A percentile compares a stretch with the other conserved stretches of the same genome.
These are phyloP conservation scores for Stemphylium vesicarium DNA, from an alignment of 2,329 filamentous ascomycete genomes.

Conservation along the genomic window DNA sequence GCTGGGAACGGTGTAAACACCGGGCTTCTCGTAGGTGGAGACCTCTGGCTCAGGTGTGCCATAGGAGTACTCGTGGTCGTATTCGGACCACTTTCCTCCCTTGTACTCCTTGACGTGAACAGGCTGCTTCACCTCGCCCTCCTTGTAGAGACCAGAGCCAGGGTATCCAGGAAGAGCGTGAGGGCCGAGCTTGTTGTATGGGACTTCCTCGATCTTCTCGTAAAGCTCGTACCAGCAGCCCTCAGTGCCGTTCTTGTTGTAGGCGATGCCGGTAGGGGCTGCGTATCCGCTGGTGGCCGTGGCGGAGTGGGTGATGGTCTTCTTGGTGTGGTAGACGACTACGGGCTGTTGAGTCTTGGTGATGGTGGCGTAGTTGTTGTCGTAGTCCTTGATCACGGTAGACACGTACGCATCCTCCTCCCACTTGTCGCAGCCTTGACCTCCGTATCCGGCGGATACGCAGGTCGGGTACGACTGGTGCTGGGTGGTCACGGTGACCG, in stretches of 20 bases:
- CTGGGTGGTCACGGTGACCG: slow-evolving; percentile 41
- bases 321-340: slow-evolving; percentile 37
- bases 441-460: slow-evolving; percentile 25
- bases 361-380: slow-evolving; percentile 34
- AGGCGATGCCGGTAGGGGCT: slow-evolving; percentile 7
- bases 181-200: slow-evolving; percentile 39
- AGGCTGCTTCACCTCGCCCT: slow-evolving; percentile 32
- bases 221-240: slow-evolving; percentile 40
- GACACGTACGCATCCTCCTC: slow-evolving; percentile 35
- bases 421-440: slow-evolving; percentile 26
- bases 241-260: slow-evolving; percentile 26
- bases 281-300: slow-evolving; percentile 21
- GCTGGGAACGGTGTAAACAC: slow-evolving; percentile 38
- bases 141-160: slow-evolving; percentile 37
- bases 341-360: slow-evolving; percentile 37
- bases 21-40: slow-evolving; percentile 38
- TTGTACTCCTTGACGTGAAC: slow-evolving; percentile 40
- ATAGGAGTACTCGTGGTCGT: slow-evolving; percentile 30
- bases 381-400: slow-evolving; percentile 35
- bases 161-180: slow-evolving; percentile 35
- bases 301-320: slow-evolving; percentile 33
- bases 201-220: slow-evolving; percentile 36
- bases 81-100: slow-evolving; percentile 37
- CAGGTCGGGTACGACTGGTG: slow-evolving; percentile 43
- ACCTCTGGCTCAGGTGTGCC: slow-evolving; percentile 33